phyloP scores from a whole-genome alignment of 2,329 filamentous ascomycete genomes.

The Aureobasidium leucospermi region DNA sequence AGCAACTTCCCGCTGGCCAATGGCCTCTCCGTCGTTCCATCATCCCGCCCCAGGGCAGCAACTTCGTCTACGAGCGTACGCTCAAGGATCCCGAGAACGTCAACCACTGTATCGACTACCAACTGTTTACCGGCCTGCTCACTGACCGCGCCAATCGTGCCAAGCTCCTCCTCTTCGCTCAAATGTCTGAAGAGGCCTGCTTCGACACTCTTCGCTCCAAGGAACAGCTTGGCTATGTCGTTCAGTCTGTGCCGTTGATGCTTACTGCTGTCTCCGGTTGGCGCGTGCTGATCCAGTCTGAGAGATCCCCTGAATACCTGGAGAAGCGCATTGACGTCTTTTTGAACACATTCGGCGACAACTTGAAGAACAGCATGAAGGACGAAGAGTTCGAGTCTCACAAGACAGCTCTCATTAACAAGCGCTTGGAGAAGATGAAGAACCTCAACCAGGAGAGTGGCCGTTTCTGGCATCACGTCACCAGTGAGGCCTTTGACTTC shows the following conservation, averaged over 20 bases:
- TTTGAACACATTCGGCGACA: conserved; percentile 58
- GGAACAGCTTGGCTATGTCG: conserved; percentile 94
- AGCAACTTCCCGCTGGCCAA: conserved; percentile 65
- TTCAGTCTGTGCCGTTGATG: conserved; percentile 71
- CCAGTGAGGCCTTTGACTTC: conserved; percentile 84
- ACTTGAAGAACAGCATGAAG: conserved; percentile 62
- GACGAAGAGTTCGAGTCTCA: conserved; percentile 82
- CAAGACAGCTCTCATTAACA: conserved; percentile 81
- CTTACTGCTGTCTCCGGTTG: conserved; percentile 71
- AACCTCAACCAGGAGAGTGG: conserved; percentile 79
- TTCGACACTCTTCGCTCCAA: conserved; percentile 95
- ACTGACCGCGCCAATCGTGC: conserved; percentile 63
- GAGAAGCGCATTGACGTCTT: conserved; percentile 85
- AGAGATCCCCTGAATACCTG: conserved; percentile 74
- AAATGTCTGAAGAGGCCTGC: conserved; percentile 85
- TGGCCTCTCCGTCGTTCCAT: conserved; percentile 74
- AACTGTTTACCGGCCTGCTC: conserved; percentile 35
- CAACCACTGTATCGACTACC: conserved; percentile 47
- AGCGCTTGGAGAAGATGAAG: conserved; percentile 83
- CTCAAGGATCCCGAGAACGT: conserved; percentile 84
- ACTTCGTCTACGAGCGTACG: conserved; percentile 73
- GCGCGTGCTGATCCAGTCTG: conserved; percentile 87
- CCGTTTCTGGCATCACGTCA: conserved; percentile 79
- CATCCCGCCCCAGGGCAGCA: conserved; percentile 68
- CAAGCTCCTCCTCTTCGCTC: conserved; percentile 72